Base-by-base conservation (phyloP, 495 filamentous ascomycete species). In the Extremus antarcticus region DNA sequence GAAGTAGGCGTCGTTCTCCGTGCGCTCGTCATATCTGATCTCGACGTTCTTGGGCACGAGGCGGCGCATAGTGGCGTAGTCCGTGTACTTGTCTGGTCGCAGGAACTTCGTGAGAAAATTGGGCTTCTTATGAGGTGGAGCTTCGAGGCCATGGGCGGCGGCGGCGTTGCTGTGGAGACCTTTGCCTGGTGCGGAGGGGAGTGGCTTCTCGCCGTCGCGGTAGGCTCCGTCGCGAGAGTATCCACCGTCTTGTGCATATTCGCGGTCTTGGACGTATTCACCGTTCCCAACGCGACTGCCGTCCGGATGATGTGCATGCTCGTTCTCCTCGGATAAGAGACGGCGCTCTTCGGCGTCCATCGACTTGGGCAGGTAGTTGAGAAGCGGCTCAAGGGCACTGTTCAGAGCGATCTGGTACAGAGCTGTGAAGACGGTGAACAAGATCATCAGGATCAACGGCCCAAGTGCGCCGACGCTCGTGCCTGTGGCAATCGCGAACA, bases 391-490 rank as follows among this genome's bases (percentile, higher is more conserved):
- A 51, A 97, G 74, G 25, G 92, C 86, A 40, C 67, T 67, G 73
- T 90, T 88, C 55, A 98, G 78, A 4, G 83, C 82, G 45, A 90
- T 54, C 66, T 97, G 88, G 76, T 87, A 95, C 43, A 96, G 76
- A 24, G 86, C 67, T 10, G 83, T 85, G 71, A 90, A 86, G 66
- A 92, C 62, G 20, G 95, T 75, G 72, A 90, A 84, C 56, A 87
- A 70, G 57, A 92, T 75, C 83, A 92, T 90, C 56, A 96, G 76
- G 50, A 94, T 71, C 53, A 94, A 61, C 3, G 92, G 92, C 1
- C 90, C 92, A 17, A 81, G 59, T 25, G 86, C 81, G 21, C 71
- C 77, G 8, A 73, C 43, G 22, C 55, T 56, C 20, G 50, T 43
- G 35, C 47, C 66, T 25, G 57, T 71, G 10, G 76, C 81, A 48